Evolutionary conservation across 768 basidiomycete genomes (phyloP).

Genomic region (Pleurotus citrinopileatus): DNA sequence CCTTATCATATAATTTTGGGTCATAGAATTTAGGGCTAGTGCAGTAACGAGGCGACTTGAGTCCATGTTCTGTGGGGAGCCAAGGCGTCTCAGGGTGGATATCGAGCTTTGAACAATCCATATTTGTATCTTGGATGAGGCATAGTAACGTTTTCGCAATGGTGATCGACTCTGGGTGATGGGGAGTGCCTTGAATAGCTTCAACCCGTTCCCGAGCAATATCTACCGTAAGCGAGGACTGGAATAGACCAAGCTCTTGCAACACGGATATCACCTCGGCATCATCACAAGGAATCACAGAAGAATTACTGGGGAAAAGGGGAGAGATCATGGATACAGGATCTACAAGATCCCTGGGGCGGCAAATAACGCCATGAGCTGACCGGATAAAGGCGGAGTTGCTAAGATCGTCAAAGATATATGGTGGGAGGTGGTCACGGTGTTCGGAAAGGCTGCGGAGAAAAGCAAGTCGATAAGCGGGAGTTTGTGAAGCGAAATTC

Average conservation of each 20-base stretch:
- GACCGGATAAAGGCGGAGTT: slow-evolving; percentile 24
- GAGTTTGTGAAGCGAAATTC: slow-evolving; percentile 26
- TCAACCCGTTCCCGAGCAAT: slow-evolving; percentile 34
- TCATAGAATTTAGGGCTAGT: slow-evolving; percentile 16
- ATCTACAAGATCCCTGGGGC: slow-evolving; percentile 27
- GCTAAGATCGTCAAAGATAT: slow-evolving; percentile 21
- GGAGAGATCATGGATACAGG: slow-evolving; percentile 26
- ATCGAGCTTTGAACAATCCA: slow-evolving; percentile 15
- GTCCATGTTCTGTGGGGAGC: slow-evolving; percentile 36
- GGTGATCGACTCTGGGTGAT: slow-evolving; percentile 5
- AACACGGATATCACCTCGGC: too few species aligned
- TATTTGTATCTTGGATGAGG: slow-evolving; percentile 17
- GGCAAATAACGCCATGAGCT: slow-evolving; percentile 14
- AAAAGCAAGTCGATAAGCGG: slow-evolving; percentile 22
- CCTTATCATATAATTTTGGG: slow-evolving; percentile 36
- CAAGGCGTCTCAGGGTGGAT: slow-evolving; percentile 22
- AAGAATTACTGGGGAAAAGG: slow-evolving; percentile 20
- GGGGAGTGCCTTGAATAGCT: slow-evolving; percentile 22
- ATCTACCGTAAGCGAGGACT: slow-evolving; percentile 23
- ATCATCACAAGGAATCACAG: too few species aligned
- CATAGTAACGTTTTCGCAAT: slow-evolving; percentile 21
- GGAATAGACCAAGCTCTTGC: slow-evolving; percentile 24
- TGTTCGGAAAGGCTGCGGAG: slow-evolving; percentile 25
- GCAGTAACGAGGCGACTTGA: slow-evolving; percentile 27
- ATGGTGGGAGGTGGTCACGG: slow-evolving; percentile 21